phyloP scores from a whole-genome alignment of 768 basidiomycete genomes.

The Podaxis sp. region DNA sequence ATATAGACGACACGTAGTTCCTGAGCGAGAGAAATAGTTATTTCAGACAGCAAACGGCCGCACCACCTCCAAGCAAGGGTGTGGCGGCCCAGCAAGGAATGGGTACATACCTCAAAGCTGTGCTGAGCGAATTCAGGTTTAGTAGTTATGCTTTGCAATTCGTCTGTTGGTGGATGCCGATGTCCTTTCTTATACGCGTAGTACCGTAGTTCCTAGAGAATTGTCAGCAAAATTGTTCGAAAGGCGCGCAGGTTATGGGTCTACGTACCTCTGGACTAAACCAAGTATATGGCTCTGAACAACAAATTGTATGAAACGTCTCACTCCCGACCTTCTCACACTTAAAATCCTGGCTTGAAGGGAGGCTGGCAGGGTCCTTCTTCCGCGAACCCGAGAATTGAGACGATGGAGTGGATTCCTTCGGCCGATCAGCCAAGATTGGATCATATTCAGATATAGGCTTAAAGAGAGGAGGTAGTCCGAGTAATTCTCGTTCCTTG shows the following conservation, averaged over 20 bases:
- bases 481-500: slow-evolving; percentile 40
- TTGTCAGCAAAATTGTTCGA: background rate
- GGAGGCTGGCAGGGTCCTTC: slow-evolving; percentile 14
- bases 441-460: slow-evolving; percentile 27
- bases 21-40: slow-evolving; percentile 5
- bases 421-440: slow-evolving; percentile 14
- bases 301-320: slow-evolving; percentile 15
- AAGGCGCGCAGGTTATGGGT: background rate
- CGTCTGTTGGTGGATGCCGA: slow-evolving; percentile 4
- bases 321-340: slow-evolving; percentile 14
- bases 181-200: slow-evolving; percentile 16
- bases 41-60: background rate
- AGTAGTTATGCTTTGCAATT: slow-evolving; percentile 14
- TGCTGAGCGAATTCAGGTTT: slow-evolving; percentile 17
- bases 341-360: slow-evolving; percentile 17
- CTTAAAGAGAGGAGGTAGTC: slow-evolving; percentile 52
- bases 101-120: slow-evolving; percentile 19
- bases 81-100: background rate
- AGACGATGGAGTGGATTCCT: background rate
- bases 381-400: background rate
- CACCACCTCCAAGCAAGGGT: background rate
- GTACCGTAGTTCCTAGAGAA: slow-evolving; percentile 17
- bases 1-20: slow-evolving; percentile 19
- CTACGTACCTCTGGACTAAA: slow-evolving; percentile 19
- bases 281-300: slow-evolving; percentile 15